Evolutionary conservation across 208 protist species (phyloP), one percentile per base, ranked within the genome.

Genomic region (Wallacemonas rigidus): DNA sequence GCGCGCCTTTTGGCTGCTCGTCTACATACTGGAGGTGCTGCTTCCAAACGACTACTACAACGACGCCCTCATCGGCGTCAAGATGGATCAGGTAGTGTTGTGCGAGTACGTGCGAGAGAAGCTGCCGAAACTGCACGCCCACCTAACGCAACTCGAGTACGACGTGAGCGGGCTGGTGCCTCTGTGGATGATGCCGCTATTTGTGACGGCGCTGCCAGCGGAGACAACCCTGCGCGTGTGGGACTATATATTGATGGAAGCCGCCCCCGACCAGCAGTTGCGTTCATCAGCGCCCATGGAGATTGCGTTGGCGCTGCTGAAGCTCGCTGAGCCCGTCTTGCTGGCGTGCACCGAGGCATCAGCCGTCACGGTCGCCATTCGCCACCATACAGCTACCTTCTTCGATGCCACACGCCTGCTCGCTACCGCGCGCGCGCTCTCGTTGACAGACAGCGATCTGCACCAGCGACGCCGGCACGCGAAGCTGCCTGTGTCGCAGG

Each of bases 1-100:
- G 68, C 69, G 79, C 7, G 65, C 63, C 26, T 91, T 93, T 56
- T 93, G 88, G 88, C 57, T 89, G 35, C 72, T 86, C 50, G 51
- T 79, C 11, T 68, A 89, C 68, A 74, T 93, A 8, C 71, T 89
- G 8, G 88, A 93, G 72, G 67, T 74, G 43, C 58, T 93, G 12
- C 72, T 93, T 3, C 88, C 88, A 9, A 93, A 93, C 69, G 88
- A 93, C 70, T 88, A 84, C 67, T 93, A 89, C 72, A 81, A 76
- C 2, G 83, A 89, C 51, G 73, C 75, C 38, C 76, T 93, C 40
- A 67, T 85, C 3, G 88, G 88, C 15, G 83, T 84, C 38, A 86
- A 85, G 53, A 83, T 91, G 69, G 88, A 93, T 67, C 88, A 93
- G 75, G 45, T 57, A 9, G 79, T 93, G 57, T 69, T 93, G 48